Base-by-base conservation (phyloP, 495 filamentous ascomycete species). In the Xylaria telfairii region DNA sequence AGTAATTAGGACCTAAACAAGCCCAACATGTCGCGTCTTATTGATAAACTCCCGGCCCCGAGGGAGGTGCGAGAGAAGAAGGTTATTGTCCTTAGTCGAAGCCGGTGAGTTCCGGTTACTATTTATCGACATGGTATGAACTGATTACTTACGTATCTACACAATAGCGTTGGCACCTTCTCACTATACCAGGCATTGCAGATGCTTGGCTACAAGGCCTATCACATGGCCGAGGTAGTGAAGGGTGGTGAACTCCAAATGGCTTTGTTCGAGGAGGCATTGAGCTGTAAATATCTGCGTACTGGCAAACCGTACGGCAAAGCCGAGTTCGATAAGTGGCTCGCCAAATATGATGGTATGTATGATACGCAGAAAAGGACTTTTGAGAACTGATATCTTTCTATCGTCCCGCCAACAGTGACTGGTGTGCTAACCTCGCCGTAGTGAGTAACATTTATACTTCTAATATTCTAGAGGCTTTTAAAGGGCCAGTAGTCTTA, bases 291-390 rank as follows among this genome's bases (percentile, higher is more conserved):
- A 47, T 72, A 68, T n/a, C 30, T 63, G 26, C 67, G 67, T 57
- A 37, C 32, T 13, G 73, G 63, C 15, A 72, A 72, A 63, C 70
- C 67, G n/a, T 75, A 73, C 30, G 71, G 67, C 24, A 72, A 71
- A 34, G 67, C 53, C 1, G 73, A 75, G 28, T 75, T 73, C 54
- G 73, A 75, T 41, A 75, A 75, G 47, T 75, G 73, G 73, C 64
- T 75, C 37, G 71, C 57, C 28, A 57, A 49, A 53, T 64, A 78
- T n/a, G 81, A 85, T 62, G 83, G 82, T 57, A 49, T 10, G 62
- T 56, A 65, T 19, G 7, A 8, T 19, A 21, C 5, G n/a, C 44
- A 12, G 24, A 46, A n/a, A 21, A 4, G 0, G 12, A 7, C n/a
- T 8, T 39, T 32, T 19, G 13, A 30, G 21, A 63, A 63, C 12